Conservation (phyloP, 2,329 filamentous ascomycete species). For the Cercospora canescens region DNA sequence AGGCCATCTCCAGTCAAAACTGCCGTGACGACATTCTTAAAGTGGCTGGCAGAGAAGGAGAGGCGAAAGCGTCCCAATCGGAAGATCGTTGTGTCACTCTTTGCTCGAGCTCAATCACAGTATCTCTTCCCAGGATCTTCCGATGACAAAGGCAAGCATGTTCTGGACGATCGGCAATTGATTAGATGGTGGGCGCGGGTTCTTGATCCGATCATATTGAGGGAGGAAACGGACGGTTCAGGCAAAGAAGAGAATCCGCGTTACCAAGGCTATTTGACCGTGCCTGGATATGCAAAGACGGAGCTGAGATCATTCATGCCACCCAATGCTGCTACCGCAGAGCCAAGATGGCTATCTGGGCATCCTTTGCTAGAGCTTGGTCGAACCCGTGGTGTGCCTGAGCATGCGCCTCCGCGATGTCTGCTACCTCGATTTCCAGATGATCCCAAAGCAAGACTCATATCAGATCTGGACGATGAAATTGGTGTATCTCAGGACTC, state of each 20-base stretch:
- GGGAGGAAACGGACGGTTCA: neutral
- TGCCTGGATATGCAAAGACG: constrained; percentile 81
- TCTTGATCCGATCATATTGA: constrained; percentile 70
- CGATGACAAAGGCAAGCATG: constrained; percentile 81
- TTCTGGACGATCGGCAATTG: constrained; percentile 84
- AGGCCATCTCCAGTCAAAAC: constrained; percentile 71
- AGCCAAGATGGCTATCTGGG: constrained; percentile 56
- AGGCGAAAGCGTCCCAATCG: constrained; percentile 49
- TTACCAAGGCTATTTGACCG: constrained; percentile 73
- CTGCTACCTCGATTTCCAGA: constrained; percentile 89
- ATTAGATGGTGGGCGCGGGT: constrained; percentile 96
- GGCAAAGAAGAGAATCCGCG: constrained; percentile 41
- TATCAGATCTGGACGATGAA: constrained; percentile 86
- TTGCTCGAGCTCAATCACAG: constrained; percentile 87
- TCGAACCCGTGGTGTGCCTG: constrained; percentile 52
- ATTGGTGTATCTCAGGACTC: constrained; percentile 33
- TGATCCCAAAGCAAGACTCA: constrained; percentile 88
- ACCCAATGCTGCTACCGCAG: constrained; percentile 22
- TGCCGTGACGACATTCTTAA: constrained; percentile 73
- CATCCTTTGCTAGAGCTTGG: constrained; percentile 74
- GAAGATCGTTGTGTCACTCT: constrained; percentile 75
- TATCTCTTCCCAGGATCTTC: constrained; percentile 94
- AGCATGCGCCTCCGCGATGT: constrained; percentile 69
- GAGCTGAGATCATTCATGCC: constrained; percentile 80
- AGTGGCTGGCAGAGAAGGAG: constrained; percentile 66